Conservation (phyloP, 345 rosid species). For the Citrus australasica region DNA sequence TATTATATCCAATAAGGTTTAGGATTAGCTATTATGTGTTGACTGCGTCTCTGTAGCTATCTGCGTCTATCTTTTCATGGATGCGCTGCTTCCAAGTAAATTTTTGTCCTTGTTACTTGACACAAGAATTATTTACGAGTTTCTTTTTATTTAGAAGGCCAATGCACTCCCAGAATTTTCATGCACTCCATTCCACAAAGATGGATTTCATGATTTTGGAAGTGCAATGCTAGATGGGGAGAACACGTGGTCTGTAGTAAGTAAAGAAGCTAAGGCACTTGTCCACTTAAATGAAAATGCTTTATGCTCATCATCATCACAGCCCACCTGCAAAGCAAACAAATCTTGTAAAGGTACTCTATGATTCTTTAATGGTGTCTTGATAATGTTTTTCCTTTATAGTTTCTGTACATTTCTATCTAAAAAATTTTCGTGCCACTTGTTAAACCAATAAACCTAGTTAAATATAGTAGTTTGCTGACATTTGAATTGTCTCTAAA, state of each 20-base stretch:
- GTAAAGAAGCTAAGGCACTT: conserved; percentile 36
- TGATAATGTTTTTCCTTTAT: neutral
- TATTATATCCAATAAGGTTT: conserved; percentile 8
- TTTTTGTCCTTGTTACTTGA: neutral
- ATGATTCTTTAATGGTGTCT: neutral
- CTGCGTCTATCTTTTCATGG: neutral
- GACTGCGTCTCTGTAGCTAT: neutral
- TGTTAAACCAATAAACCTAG: neutral
- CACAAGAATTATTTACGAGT: neutral
- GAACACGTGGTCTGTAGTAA: conserved; percentile 26
- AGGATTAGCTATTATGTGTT: neutral
- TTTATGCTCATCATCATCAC: conserved; percentile 27
- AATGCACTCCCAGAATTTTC: conserved; percentile 4
- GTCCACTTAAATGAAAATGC: conserved; percentile 33
- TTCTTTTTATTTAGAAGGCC: conserved; percentile 14
- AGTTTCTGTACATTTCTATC: conserved; percentile 6
- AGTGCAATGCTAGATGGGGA: conserved; percentile 26
- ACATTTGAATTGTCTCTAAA: neutral
- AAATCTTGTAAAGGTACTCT: conserved; percentile 42
- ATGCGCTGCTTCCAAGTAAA: neutral
- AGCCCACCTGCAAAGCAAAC: conserved; percentile 31
- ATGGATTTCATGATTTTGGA: conserved; percentile 16
- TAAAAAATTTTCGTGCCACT: neutral
- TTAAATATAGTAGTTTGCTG: neutral
- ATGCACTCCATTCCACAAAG: conserved; percentile 5